Evolutionary conservation across 1,284 basidiomycete species (phyloP).

Genomic region (Mycena sp.): DNA sequence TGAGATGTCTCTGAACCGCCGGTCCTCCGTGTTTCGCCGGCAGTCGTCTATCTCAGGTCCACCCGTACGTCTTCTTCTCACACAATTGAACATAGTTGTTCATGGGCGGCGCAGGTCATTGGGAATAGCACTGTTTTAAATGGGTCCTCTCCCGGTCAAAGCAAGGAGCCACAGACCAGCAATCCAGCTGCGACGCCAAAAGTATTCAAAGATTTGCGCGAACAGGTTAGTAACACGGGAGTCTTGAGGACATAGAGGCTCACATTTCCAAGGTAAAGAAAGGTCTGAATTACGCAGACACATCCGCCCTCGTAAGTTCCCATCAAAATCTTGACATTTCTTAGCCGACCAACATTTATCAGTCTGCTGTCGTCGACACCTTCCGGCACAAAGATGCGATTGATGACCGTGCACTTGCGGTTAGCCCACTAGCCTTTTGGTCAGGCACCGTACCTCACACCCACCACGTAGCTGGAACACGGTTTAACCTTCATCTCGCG

Average conservation of each 20-base stretch:
- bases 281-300: slow-evolving; percentile 49
- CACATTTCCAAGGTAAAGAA: slow-evolving; percentile 52
- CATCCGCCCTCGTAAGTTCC: slow-evolving; percentile 51
- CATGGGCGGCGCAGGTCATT: slow-evolving; percentile 2
- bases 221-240: slow-evolving; percentile 47
- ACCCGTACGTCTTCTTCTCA: not conserved
- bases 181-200: slow-evolving; percentile 37
- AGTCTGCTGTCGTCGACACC: slow-evolving; percentile 66
- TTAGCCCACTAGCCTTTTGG: slow-evolving; percentile 32
- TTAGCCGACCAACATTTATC: slow-evolving; percentile 18
- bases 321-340: not conserved
- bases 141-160: not conserved
- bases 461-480: slow-evolving; percentile 69
- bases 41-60: slow-evolving; percentile 12
- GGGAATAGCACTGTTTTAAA: slow-evolving; percentile 1
- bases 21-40: slow-evolving; percentile 21
- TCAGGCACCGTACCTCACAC: not conserved
- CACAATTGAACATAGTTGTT: not conserved
- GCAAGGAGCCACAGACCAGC: slow-evolving; percentile 2
- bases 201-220: slow-evolving; percentile 53
- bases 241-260: not conserved
- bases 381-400: slow-evolving; percentile 65
- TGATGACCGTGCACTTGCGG: slow-evolving; percentile 65
- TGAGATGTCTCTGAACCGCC: slow-evolving; percentile 13
- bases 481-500: slow-evolving; percentile 69